phyloP scores from a whole-genome alignment of 306 rosid genomes.

The Oxytropis ochrocephala region DNA sequence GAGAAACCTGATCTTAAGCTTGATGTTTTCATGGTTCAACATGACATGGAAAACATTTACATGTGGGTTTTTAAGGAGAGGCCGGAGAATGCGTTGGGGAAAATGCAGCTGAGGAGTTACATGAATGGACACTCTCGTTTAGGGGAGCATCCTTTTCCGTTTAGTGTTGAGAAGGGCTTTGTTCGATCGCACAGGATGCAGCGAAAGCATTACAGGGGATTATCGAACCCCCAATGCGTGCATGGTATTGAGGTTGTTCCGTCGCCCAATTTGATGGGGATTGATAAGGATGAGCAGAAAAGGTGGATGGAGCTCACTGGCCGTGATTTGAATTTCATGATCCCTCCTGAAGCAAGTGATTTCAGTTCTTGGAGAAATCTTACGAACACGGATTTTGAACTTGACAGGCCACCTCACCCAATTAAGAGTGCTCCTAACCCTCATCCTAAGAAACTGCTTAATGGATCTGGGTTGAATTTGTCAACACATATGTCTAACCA shows the following conservation, averaged over 20 bases:
- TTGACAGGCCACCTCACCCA: conserved; percentile 40
- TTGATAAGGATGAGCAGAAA: conserved; percentile 47
- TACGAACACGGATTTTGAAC: conserved; percentile 42
- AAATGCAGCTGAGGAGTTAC: no score
- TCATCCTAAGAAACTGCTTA: conserved; percentile 43
- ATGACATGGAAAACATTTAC: no score
- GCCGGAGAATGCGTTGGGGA: no score
- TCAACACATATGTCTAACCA: conserved; percentile 42
- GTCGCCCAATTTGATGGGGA: conserved; percentile 23
- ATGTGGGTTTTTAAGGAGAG: no score
- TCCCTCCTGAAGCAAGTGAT: conserved; percentile 16
- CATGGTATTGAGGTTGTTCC: no score
- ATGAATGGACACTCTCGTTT: conserved; percentile 56
- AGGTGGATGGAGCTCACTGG: conserved; percentile 68
- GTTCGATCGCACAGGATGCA: conserved; percentile 44
- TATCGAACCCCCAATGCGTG: conserved; percentile 53
- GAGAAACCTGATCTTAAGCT: conserved; percentile 51
- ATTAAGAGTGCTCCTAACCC: conserved; percentile 30
- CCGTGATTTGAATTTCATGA: conserved; percentile 45
- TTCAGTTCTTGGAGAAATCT: conserved; percentile 52
- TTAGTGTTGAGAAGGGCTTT: conserved; percentile 32
- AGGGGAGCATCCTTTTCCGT: conserved; percentile 58
- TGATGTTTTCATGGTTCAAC: conserved; percentile 32
- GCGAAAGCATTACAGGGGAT: conserved; percentile 61
- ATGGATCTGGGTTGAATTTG: conserved; percentile 53